Percentiles rank a stretch among this genome's conserved stretches.
phyloP scores from a whole-genome alignment of 176 grass and related monocot species.

The Avena atlantica region DNA sequence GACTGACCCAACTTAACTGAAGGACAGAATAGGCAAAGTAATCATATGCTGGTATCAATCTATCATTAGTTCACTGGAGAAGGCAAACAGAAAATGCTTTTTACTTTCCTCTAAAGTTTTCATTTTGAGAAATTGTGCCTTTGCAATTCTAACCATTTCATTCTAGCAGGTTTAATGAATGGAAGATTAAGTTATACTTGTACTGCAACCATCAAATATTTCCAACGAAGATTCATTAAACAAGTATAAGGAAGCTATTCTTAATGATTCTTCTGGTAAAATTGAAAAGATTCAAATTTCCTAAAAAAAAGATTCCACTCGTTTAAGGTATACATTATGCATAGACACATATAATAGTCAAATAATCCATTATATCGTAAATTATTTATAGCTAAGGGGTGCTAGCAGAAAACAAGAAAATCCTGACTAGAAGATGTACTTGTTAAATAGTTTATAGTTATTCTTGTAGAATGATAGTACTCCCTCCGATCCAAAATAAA shows the following conservation, averaged over 20 bases:
- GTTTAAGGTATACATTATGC: not conserved
- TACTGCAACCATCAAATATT: slow-evolving; percentile 6
- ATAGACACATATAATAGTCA: not conserved
- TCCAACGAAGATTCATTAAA: slow-evolving; percentile 22
- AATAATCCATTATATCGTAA: not conserved
- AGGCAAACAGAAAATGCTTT: not conserved
- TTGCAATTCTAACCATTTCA: slow-evolving; percentile 16
- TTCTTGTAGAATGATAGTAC: not conserved
- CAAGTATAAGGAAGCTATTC: not conserved
- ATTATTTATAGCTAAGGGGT: slow-evolving; percentile 16
- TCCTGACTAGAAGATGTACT: not conserved
- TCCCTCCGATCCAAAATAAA: not conserved
- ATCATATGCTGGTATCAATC: not conserved
- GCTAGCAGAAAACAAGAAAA: not conserved
- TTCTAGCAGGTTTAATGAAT: slow-evolving; percentile 1
- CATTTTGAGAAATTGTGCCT: not conserved
- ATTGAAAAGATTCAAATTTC: not conserved
- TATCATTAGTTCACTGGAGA: slow-evolving; percentile 23
- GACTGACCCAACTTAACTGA: slow-evolving; percentile 1
- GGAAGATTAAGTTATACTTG: slow-evolving; percentile 6
- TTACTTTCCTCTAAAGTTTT: not conserved
- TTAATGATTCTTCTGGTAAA: no score
- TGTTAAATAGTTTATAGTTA: slow-evolving; percentile 10
- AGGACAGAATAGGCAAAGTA: not conserved
- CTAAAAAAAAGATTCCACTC: not conserved